These are phyloP conservation scores for Amanita exitialis DNA, from an alignment of 768 basidiomycete species.

Conservation along the genomic window DNA sequence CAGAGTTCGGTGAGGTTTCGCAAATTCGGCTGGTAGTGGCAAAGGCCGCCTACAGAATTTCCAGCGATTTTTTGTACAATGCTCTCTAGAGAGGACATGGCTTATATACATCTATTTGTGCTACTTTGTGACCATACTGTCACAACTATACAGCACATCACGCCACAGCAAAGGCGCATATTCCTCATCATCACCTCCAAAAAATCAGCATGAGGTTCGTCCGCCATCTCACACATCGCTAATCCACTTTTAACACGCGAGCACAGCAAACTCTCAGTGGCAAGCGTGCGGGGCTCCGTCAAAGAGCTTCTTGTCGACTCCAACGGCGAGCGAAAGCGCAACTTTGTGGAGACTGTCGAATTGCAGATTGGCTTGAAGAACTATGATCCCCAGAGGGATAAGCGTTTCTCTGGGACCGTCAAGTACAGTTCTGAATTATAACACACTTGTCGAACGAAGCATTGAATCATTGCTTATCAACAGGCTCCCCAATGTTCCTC, in stretches of 20 bases:
- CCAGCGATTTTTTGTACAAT: no score
- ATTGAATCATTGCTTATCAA: slow-evolving; percentile 5
- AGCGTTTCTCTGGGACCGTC: slow-evolving; percentile 99
- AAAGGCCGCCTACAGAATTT: no score
- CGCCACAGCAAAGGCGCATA: background rate
- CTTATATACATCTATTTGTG: no score
- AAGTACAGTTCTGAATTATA: slow-evolving; percentile 42
- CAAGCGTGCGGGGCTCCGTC: slow-evolving; percentile 99
- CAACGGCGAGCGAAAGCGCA: slow-evolving; percentile 82
- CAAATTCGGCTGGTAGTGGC: no score
- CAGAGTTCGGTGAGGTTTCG: no score
- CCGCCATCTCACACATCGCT: background rate
- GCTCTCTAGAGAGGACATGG: no score
- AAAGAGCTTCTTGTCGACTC: slow-evolving; percentile 82
- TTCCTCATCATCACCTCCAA: background rate
- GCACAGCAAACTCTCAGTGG: slow-evolving; percentile 85
- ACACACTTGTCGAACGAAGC: background rate
- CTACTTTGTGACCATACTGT: background rate
- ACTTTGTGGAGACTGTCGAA: slow-evolving; percentile 95
- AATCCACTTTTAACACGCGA: background rate
- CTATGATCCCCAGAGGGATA: slow-evolving; percentile 99
- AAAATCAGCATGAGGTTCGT: background rate
- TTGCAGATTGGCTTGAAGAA: slow-evolving; percentile 96
- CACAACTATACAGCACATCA: background rate
- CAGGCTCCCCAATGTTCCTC: slow-evolving; percentile 93